phyloP scores from a whole-genome alignment of 148 eudicot genomes.

The Chenopodium formosanum region DNA sequence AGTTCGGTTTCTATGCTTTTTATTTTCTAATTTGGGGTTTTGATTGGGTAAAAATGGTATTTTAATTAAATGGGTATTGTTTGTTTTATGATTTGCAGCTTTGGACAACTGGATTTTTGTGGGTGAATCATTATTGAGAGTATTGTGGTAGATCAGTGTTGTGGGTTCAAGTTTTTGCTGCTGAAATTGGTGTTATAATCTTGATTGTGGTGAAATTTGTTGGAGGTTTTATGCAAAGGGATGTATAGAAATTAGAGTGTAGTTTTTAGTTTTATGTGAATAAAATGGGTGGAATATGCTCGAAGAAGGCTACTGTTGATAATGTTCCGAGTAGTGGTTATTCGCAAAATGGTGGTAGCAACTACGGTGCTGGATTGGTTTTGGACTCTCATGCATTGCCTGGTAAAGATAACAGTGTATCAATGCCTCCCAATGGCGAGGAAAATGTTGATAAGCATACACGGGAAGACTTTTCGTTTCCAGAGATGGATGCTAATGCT shows the following conservation, averaged over 20 bases:
- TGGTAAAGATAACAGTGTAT: constrained; percentile 28
- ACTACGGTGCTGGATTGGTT: constrained; percentile 42
- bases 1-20: not conserved
- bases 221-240: constrained; percentile 1
- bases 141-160: constrained; percentile 19
- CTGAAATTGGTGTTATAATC: constrained; percentile 6
- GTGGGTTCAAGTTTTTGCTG: constrained; percentile 21
- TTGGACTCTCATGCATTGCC: constrained; percentile 45
- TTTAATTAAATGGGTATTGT: constrained; percentile 12
- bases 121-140: not conserved
- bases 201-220: not conserved
- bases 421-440: constrained; percentile 26
- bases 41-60: not conserved
- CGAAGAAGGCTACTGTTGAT: constrained; percentile 73
- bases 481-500: constrained; percentile 39
- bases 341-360: constrained; percentile 57
- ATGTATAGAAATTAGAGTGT: constrained; percentile 32
- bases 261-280: constrained; percentile 20
- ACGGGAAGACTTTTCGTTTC: constrained; percentile 65
- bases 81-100: constrained; percentile 35
- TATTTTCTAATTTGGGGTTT: constrained; percentile 3
- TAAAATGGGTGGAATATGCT: constrained; percentile 90
- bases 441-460: constrained; percentile 41
- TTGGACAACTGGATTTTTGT: constrained; percentile 17
- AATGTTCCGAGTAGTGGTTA: constrained; percentile 43